Base-by-base conservation (phyloP, 306 rosid genomes). In the Quercus engelmannii region DNA sequence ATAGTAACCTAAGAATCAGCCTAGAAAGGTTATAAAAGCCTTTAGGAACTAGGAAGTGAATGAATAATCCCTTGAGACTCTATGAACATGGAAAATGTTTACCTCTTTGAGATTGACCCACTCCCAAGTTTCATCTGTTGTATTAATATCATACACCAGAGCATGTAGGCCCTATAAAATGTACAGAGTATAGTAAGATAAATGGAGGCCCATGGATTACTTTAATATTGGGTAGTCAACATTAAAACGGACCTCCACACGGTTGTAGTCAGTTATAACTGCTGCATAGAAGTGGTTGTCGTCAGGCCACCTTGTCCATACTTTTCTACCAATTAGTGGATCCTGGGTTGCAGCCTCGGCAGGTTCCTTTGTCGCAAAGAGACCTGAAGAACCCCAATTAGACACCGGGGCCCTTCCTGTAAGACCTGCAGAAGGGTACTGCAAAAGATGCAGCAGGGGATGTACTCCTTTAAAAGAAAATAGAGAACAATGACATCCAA, bases 271-370 rank as follows among this genome's bases (percentile, higher is more conserved):
- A 54, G 98, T 91, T 77, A 96, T 84, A 33, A 90, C 84, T 80
- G 99, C 98, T 87, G 93, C 97, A 76, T 96, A 96, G 79, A 96
- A 96, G 90, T 83, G 88, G 81, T 96, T 96, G 85, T 96, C 97
- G 78, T 82, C 94, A 55, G 97, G 99, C 99, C 99, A 96, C 75
- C 97, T 88, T 52, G 96, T 93, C 97, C 96, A 89, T 77, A 96
- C 96, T 83, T 88, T 96, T 88, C 88, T 92, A 77, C 97, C 99
- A 67, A 96, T 80, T 73, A 90, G 84, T 8, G 91, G 88, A 78
- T 96, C 93, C 59, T 77, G 81, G 18, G 74, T 21, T 65, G 85
- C 81, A 54, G 82, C 86, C 41, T 86, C 97, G 18, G 86, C 82
- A 55, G 89, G 76, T 67, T 88, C 92, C 73, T 75, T 77, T 62